Conservation (phyloP, 164 flowering plant genomes). For the Hamamelis virginiana region DNA sequence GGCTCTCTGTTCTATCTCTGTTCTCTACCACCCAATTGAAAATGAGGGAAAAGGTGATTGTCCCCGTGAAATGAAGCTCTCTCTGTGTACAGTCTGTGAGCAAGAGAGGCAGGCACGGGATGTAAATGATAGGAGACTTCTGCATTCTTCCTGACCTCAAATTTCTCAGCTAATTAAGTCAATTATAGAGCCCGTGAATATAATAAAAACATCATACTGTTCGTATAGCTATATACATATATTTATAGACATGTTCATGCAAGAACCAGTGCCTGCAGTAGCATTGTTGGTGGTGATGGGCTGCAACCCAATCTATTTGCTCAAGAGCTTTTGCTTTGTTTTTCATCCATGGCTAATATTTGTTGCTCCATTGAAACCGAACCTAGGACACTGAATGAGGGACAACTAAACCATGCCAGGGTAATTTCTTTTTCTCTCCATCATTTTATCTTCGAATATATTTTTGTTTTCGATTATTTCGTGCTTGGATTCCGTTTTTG, state of each 20-base stretch:
- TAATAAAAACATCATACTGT: background rate
- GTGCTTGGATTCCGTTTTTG: too few relatives aligned
- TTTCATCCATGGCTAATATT: conserved; percentile 34
- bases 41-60: too few relatives aligned
- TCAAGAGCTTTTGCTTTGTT: background rate
- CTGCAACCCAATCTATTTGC: background rate
- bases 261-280: background rate
- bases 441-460: background rate
- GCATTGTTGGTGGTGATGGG: background rate
- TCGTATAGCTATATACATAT: background rate
- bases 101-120: background rate
- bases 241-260: background rate
- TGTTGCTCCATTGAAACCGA: conserved; percentile 66
- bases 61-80: too few relatives aligned
- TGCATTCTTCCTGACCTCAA: background rate
- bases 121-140: background rate
- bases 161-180: background rate
- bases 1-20: too few relatives aligned
- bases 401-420: conserved; percentile 48
- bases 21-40: too few relatives aligned
- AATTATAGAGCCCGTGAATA: background rate
- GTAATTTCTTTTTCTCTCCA: conserved; percentile 23
- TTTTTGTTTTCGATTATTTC: background rate
- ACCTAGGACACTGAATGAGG: conserved; percentile 57
- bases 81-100: too few relatives aligned